These are phyloP conservation scores for Hawksworthiomyces lignivorus DNA, from an alignment of 2,329 filamentous ascomycete genomes.

Conservation along the genomic window DNA sequence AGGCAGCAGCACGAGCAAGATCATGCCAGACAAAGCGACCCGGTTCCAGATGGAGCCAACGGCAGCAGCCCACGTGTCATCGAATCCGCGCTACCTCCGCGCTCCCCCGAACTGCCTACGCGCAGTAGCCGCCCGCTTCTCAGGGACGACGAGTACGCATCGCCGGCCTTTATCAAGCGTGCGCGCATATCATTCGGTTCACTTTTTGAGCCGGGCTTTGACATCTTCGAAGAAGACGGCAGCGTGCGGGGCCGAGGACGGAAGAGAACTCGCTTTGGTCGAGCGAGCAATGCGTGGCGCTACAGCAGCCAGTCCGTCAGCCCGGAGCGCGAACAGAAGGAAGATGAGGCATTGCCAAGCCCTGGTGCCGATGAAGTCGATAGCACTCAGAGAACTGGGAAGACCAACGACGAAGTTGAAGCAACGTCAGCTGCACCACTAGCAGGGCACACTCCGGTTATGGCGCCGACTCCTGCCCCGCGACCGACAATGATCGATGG, in stretches of 20 bases:
- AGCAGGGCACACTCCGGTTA: not conserved
- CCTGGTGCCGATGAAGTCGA: too few species aligned
- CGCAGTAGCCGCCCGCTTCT: not conserved
- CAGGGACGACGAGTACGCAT: conserved; percentile 51
- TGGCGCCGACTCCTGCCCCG: conserved; percentile 3
- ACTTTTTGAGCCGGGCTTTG: conserved; percentile 54
- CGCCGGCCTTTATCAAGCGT: conserved; percentile 73
- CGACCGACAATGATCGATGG: not conserved
- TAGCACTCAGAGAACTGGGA: not conserved
- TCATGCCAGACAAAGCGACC: not conserved
- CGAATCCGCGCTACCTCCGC: not conserved
- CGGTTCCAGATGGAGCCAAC: too few species aligned
- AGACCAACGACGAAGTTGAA: too few species aligned
- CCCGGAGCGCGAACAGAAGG: conserved; percentile 44
- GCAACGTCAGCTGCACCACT: conserved; percentile 1
- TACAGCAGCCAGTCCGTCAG: conserved; percentile 65
- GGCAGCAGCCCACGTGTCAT: too few species aligned
- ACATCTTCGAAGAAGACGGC: conserved; percentile 65
- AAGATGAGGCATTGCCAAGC: conserved; percentile 7
- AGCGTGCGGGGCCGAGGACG: conserved; percentile 51
- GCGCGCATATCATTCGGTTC: conserved; percentile 62
- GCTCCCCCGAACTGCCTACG: conserved; percentile 13
- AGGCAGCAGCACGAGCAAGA: not conserved
- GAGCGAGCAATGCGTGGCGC: conserved; percentile 63
- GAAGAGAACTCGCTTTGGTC: conserved; percentile 63